Evolutionary conservation across 2,329 filamentous ascomycete species (phyloP), one percentile per base, ranked within the genome.

Genomic region (Endocalyx cinctus): DNA sequence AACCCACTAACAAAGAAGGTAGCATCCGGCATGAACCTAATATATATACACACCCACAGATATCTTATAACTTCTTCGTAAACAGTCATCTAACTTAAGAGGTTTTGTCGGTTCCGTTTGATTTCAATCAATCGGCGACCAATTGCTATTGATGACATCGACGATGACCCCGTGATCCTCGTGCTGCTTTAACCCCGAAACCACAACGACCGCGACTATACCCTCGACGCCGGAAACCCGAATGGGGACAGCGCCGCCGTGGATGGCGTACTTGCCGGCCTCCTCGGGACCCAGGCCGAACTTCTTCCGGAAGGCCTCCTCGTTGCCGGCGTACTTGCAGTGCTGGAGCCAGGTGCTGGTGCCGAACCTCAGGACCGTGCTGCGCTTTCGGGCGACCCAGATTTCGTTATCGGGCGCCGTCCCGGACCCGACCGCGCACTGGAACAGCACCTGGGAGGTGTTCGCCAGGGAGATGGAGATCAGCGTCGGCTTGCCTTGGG

Each of bases 91-190:
- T n/a, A n/a, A n/a, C n/a, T n/a, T n/a, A n/a, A n/a, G n/a, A n/a
- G n/a, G n/a, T n/a, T n/a, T n/a, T n/a, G n/a, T n/a, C n/a, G n/a
- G n/a, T n/a, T n/a, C n/a, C n/a, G n/a, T n/a, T n/a, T n/a, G n/a
- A n/a, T n/a, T n/a, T n/a, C n/a, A n/a, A n/a, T n/a, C n/a, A n/a
- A n/a, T n/a, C n/a, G n/a, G n/a, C n/a, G n/a, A n/a, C 67, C 67
- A 71, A 35, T 67, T 60, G 17, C 76, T 72, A 46, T 68, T 67
- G 26, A 88, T 67, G 1, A 77, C 77, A 54, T 88, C 82, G 1
- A 84, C 72, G 50, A 90, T 78, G 23, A 88, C 74, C 7, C 77
- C 77, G 58, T 92, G 86, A 57, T 89, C 84, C 62, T 88, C 74
- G 48, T 84, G 70, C 59, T 88, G 82, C 64, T 79, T 82, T 56